These are phyloP conservation scores for Epichloe hybrida DNA, from an alignment of 2,329 filamentous ascomycete species.

Conservation along the genomic window DNA sequence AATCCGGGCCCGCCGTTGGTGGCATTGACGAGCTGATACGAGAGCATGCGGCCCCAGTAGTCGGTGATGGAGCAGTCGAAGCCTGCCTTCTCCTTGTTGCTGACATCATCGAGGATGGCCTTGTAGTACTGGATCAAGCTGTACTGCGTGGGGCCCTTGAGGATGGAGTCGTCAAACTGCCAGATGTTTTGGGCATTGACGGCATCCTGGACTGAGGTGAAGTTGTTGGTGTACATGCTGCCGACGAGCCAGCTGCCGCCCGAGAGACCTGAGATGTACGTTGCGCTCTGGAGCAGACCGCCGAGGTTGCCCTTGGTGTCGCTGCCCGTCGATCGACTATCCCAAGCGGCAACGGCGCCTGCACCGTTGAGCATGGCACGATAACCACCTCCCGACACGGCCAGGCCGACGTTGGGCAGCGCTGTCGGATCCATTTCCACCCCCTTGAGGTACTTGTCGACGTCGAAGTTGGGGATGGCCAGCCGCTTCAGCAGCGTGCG, in stretches of 20 bases:
- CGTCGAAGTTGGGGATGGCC: slow-evolving; percentile 67
- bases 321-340: slow-evolving; percentile 47
- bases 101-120: slow-evolving; percentile 21
- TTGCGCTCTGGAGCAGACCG: slow-evolving; percentile 67
- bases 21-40: slow-evolving; percentile 72
- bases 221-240: slow-evolving; percentile 76
- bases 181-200: slow-evolving; percentile 24
- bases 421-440: slow-evolving; percentile 18
- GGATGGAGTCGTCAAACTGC: slow-evolving; percentile 28
- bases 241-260: slow-evolving; percentile 77
- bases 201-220: slow-evolving; percentile 41
- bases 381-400: slow-evolving; percentile 74
- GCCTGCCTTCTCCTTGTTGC: slow-evolving; percentile 25
- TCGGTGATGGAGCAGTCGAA: slow-evolving; percentile 61
- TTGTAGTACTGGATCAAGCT: slow-evolving; percentile 26
- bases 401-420: slow-evolving; percentile 53
- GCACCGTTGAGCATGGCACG: slow-evolving; percentile 75
- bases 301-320: slow-evolving; percentile 51
- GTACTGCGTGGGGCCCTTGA: slow-evolving; percentile 24
- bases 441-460: slow-evolving; percentile 48
- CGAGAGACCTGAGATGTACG: slow-evolving; percentile 69
- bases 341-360: slow-evolving; percentile 67
- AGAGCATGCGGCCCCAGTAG: slow-evolving; percentile 78
- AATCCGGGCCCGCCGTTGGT: slow-evolving; percentile 59
- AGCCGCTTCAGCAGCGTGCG: slow-evolving; percentile 56